Evolutionary conservation across 192 early-diverging fungal genomes (phyloP).

Genomic region (Gryganskiella cystojenkinii): DNA sequence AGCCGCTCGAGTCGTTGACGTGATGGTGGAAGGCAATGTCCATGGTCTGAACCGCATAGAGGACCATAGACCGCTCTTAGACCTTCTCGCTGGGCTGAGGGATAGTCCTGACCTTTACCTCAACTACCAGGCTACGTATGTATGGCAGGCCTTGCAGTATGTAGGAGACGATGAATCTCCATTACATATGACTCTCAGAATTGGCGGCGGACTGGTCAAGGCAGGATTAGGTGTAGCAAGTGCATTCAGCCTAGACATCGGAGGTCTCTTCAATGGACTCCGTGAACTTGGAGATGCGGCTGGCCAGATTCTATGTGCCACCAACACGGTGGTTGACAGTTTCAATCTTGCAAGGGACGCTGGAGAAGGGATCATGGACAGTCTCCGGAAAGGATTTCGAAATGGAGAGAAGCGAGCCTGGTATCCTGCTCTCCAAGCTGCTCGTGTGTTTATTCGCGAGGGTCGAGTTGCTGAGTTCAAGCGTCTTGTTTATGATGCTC

Average conservation of each 20-base stretch:
- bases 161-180: not conserved
- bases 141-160: slow-evolving; percentile 2
- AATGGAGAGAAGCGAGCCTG: not conserved
- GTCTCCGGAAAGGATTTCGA: not conserved
- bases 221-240: not conserved
- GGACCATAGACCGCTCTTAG: not conserved
- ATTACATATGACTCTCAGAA: not conserved
- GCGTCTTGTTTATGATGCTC: not conserved
- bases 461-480: slow-evolving; percentile 1
- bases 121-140: not conserved
- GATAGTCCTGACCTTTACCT: not conserved
- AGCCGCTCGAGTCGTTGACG: not conserved
- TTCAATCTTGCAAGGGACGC: too few species aligned
- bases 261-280: not conserved
- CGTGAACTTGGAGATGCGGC: not conserved
- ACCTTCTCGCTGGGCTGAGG: not conserved
- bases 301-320: not conserved
- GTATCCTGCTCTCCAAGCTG: not conserved
- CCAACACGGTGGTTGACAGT: not conserved
- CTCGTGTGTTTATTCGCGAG: not conserved
- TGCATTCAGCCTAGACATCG: not conserved
- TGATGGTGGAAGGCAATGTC: not conserved
- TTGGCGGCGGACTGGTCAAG: not conserved
- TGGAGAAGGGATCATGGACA: not conserved
- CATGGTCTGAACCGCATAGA: not conserved